Conservation (phyloP, 2,329 filamentous ascomycete species). For the Sclerotinia subarctica region DNA sequence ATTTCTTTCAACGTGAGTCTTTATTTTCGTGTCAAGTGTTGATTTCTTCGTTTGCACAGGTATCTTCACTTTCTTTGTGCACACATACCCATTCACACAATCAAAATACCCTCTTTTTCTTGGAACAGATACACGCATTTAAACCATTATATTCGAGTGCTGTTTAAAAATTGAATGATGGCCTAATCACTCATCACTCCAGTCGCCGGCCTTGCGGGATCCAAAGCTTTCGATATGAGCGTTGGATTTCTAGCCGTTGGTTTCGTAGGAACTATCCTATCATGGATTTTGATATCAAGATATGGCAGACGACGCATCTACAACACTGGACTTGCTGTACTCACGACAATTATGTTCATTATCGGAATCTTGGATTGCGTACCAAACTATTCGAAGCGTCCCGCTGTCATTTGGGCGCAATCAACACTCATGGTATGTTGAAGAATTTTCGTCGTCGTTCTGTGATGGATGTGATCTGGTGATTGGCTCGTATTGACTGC, state of each 20-base stretch:
- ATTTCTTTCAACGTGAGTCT: constrained; percentile 49
- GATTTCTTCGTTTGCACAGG: no score
- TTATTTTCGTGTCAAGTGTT: not conserved
- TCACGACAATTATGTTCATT: constrained; percentile 53
- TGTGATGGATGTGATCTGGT: not conserved
- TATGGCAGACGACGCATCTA: constrained; percentile 62
- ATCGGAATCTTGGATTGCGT: constrained; percentile 39
- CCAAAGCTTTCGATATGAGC: constrained; percentile 58
- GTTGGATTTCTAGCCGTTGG: constrained; percentile 62
- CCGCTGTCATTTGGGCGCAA: constrained; percentile 29
- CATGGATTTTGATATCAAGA: constrained; percentile 62
- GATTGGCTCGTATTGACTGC: not conserved
- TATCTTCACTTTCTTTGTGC: no score
- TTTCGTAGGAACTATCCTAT: constrained; percentile 59
- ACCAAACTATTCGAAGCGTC: constrained; percentile 35
- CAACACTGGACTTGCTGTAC: constrained; percentile 52
- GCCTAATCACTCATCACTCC: not conserved
- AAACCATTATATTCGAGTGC: not conserved
- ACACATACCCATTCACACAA: no score
- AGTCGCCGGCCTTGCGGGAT: constrained; percentile 55
- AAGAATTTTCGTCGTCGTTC: constrained; percentile 37
- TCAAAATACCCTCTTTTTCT: not conserved
- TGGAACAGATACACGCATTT: not conserved
- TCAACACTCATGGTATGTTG: constrained; percentile 28
- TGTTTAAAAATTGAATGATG: not conserved